Evolutionary conservation across 805 yeast genomes (phyloP), one percentile per base, ranked within the genome.

Genomic region (Wickerhamomyces hampshirensis): DNA sequence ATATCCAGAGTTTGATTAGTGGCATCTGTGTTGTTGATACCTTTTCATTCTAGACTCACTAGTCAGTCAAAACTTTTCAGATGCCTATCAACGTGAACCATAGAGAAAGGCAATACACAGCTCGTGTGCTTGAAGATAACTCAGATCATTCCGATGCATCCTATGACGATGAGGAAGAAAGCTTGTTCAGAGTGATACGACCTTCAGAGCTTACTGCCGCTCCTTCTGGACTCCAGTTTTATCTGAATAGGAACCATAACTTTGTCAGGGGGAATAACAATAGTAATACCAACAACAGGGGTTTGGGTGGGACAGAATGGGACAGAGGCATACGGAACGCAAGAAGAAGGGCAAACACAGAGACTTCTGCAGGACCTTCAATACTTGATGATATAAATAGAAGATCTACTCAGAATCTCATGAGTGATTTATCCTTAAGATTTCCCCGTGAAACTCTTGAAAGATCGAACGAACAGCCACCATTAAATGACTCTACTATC

Each of bases 171-270:
- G 19, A 13, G 21, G 28, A 31, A 10, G 28, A 32, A 24, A 29
- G 23, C 8, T 31, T 15, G 13, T 31, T 31, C 15, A 30, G 30
- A 6, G 14, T 33, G 23, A 6, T 33, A 13, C 35, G 30, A 13
- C n/a, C 18, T 13, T 26, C 31, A 13, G 30, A 11, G 24, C 24
- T 11, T 21, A 7, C 24, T 21, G 11, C 24, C 10, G 24, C 24
- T 21, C 24, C 24, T 21, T 8, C 24, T 7, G 24, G 24, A 21
- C 24, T 21, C 10, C 24, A 21, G 11, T 11, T 21, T 21, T 21
- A 21, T 11, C 11, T 21, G 24, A 21, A 21, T 11, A 21, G 24
- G 11, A 21, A 21, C 24, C 7, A 11, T 8, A 21, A 21, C 24
- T 21, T 21, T 21, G 7, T 21, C 7, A 21, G 24, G 11, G 10